Evolutionary conservation across 2,329 filamentous ascomycete genomes (phyloP).

Genomic region (Thelonectria blattea): DNA sequence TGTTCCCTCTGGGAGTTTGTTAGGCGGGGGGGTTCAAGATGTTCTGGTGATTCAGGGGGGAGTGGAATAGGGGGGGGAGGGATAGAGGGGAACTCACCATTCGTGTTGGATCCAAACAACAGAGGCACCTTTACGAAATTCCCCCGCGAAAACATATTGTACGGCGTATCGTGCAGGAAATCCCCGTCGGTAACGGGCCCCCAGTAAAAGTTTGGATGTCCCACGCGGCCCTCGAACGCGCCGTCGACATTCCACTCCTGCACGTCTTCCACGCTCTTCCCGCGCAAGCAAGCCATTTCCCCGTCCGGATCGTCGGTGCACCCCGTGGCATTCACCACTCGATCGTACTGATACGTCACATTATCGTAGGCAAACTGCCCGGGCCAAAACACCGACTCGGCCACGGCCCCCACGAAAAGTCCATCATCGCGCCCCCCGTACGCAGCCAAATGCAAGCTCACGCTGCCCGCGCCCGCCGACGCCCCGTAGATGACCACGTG

Average conservation of each 20-base stretch:
- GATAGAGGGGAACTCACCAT: conserved; percentile 43
- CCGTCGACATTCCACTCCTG: conserved; percentile 50
- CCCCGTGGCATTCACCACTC: conserved; percentile 43
- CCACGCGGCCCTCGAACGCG: conserved; percentile 47
- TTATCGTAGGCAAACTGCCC: conserved; percentile 52
- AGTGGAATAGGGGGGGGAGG: too few relatives aligned
- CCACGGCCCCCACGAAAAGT: conserved; percentile 54
- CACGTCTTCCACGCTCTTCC: conserved; percentile 41
- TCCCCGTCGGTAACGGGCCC: conserved; percentile 57
- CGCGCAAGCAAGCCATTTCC: conserved; percentile 51
- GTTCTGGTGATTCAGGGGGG: background rate
- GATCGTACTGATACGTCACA: conserved; percentile 56
- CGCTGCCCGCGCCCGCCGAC: conserved; percentile 66
- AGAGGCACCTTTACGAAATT: conserved; percentile 52
- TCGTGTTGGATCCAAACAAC: conserved; percentile 51
- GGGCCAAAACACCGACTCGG: conserved; percentile 58
- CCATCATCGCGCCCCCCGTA: conserved; percentile 52
- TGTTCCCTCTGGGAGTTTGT: conserved; percentile 50
- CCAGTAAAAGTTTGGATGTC: conserved; percentile 55
- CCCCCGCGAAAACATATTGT: conserved; percentile 47
- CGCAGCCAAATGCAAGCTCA: conserved; percentile 58
- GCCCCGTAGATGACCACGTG: conserved; percentile 66
- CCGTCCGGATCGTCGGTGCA: conserved; percentile 42
- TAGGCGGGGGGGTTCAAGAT: too few relatives aligned
- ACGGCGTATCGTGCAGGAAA: conserved; percentile 51